Evolutionary conservation across 2,329 filamentous ascomycete genomes (phyloP).

Genomic region (Harringtonia aguacate): DNA sequence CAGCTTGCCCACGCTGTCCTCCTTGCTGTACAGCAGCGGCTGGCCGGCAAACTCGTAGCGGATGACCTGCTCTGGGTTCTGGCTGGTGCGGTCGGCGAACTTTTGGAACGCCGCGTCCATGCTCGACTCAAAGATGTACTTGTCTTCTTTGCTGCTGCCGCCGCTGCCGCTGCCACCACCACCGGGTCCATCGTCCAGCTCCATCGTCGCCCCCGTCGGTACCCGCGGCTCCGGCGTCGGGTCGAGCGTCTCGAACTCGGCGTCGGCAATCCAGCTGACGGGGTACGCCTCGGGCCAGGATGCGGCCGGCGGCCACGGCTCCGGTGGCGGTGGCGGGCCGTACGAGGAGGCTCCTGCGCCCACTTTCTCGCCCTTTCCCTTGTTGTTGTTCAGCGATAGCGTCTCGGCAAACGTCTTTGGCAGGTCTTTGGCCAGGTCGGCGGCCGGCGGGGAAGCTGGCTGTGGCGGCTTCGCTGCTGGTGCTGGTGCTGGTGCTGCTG

Average conservation of each 20-base stretch:
- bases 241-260: constrained; percentile 83
- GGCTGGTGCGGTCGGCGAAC: constrained; percentile 65
- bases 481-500: not conserved
- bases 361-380: too few species aligned
- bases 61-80: constrained; percentile 75
- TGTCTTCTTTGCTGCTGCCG: constrained; percentile 46
- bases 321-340: constrained; percentile 30
- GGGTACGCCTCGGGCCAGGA: constrained; percentile 63
- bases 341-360: constrained; percentile 8
- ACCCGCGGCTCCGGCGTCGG: constrained; percentile 35
- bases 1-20: constrained; percentile 60
- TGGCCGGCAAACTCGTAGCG: constrained; percentile 66
- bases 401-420: constrained; percentile 61
- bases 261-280: constrained; percentile 68
- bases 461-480: not conserved
- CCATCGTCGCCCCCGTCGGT: constrained; percentile 37
- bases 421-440: constrained; percentile 21
- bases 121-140: constrained; percentile 59
- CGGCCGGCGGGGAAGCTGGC: not conserved
- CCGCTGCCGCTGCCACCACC: constrained; percentile 15
- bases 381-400: constrained; percentile 59
- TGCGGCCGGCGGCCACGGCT: constrained; percentile 65
- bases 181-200: constrained; percentile 26
- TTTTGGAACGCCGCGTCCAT: constrained; percentile 71
- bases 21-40: constrained; percentile 71